A percentile compares a stretch with the other conserved stretches of the same genome.
phyloP scores from a whole-genome alignment of 2,329 filamentous ascomycete species.

The Rasamsonia emersonii region DNA sequence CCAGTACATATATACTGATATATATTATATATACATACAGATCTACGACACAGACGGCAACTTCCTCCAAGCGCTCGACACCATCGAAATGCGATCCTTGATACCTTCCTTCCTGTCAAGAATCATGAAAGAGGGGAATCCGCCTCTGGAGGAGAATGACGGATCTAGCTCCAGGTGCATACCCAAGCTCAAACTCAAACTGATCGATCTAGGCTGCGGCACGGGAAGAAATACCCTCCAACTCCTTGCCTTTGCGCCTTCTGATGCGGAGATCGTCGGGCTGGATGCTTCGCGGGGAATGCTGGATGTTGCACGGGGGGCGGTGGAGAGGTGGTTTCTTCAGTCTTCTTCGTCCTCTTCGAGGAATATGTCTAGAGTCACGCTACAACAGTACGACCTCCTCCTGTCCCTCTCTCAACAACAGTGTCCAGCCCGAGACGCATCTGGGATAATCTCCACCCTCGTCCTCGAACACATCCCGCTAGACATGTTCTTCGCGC shows the following conservation, averaged over 20 bases:
- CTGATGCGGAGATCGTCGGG: constrained; percentile 37
- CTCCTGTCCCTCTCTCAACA: constrained; percentile 16
- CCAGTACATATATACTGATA: neutral
- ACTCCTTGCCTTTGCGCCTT: constrained; percentile 24
- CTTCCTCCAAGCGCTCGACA: constrained; percentile 57
- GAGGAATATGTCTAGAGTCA: constrained; percentile 7
- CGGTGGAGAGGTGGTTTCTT: constrained; percentile 18
- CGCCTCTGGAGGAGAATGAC: constrained; percentile 7
- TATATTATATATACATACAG: constrained; percentile 10
- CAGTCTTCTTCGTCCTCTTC: constrained; percentile 1
- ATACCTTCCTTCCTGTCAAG: constrained; percentile 41
- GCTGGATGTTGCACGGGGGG: constrained; percentile 44
- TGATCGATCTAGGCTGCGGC: constrained; percentile 58
- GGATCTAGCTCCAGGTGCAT: no score
- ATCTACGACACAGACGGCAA: constrained; percentile 60
- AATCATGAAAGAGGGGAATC: neutral
- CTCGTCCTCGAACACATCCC: constrained; percentile 59
- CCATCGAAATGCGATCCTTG: constrained; percentile 44
- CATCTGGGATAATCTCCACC: constrained; percentile 48
- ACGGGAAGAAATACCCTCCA: constrained; percentile 56
- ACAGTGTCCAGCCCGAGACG: constrained; percentile 16
- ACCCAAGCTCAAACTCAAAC: constrained; percentile 22
- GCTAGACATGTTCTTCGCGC: constrained; percentile 48
- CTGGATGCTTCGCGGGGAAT: constrained; percentile 51
- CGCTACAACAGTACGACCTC: constrained; percentile 34